Percentiles rank a stretch among this genome's conserved stretches.
Evolutionary conservation across 2,329 filamentous ascomycete genomes (phyloP).

Genomic region (Gnomoniopsis smithogilvyi): DNA sequence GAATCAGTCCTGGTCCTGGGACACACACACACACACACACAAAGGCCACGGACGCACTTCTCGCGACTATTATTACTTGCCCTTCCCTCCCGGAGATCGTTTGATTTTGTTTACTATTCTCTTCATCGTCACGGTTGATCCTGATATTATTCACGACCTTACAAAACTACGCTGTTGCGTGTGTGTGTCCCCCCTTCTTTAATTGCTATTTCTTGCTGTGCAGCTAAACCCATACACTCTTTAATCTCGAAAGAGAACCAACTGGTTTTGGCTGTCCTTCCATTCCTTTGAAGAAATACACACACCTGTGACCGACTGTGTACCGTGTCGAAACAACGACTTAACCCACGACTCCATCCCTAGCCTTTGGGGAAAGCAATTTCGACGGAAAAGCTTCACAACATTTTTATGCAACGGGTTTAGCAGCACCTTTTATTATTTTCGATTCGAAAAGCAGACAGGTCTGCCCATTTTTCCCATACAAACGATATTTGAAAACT

Average conservation of each 20-base stretch:
- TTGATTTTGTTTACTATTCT: constrained; percentile 26
- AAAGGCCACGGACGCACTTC: background rate
- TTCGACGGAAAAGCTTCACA: too few relatives aligned
- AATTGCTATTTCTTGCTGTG: constrained; percentile 29
- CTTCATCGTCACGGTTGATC: constrained; percentile 22
- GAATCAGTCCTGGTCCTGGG: constrained; percentile 26
- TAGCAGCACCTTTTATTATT: constrained; percentile 19
- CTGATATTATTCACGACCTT: constrained; percentile 18
- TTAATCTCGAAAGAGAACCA: constrained; percentile 39
- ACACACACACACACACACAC: constrained; percentile 11
- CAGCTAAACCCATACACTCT: constrained; percentile 38
- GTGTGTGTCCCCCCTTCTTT: constrained; percentile 29
- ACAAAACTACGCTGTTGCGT: constrained; percentile 26
- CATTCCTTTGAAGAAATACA: constrained; percentile 42
- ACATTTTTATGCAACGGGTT: background rate
- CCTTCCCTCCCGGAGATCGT: constrained; percentile 22
- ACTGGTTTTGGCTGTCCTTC: constrained; percentile 58
- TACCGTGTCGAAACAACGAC: constrained; percentile 25
- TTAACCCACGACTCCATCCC: too few relatives aligned
- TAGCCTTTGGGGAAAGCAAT: background rate
- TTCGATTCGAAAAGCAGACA: constrained; percentile 44
- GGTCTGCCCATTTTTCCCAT: constrained; percentile 32
- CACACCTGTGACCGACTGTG: constrained; percentile 31
- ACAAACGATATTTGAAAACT: constrained; percentile 23
- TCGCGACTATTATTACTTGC: constrained; percentile 18